Evolutionary conservation across 176 grass and related monocot genomes (phyloP).

Genomic region (Lolium multiflorum): DNA sequence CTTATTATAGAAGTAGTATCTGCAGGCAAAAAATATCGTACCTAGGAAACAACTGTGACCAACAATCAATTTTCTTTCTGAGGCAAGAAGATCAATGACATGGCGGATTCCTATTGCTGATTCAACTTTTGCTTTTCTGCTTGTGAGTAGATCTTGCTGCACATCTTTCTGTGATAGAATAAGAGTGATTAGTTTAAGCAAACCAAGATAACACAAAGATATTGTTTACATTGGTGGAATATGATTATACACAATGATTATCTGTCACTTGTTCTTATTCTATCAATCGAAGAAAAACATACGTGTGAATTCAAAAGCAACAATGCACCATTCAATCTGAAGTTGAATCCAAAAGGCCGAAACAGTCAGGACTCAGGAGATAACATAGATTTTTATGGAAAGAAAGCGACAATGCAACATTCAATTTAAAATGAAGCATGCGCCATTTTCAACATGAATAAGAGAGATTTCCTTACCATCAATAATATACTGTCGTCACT

Average conservation of each 20-base stretch:
- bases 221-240: constrained; percentile 22
- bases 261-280: neutral
- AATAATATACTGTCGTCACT: constrained; percentile 67
- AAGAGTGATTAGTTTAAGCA: constrained; percentile 31
- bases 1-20: constrained; percentile 9
- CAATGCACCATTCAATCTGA: constrained; percentile 5
- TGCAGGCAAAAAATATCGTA: constrained; percentile 38
- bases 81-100: constrained; percentile 94
- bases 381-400: neutral
- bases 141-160: constrained; percentile 68
- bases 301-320: neutral
- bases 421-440: constrained; percentile 1
- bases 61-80: constrained; percentile 82
- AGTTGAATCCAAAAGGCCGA: constrained; percentile 20
- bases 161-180: constrained; percentile 69
- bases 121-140: constrained; percentile 57
- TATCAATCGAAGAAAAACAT: constrained; percentile 9
- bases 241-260: constrained; percentile 28
- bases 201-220: constrained; percentile 29
- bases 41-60: constrained; percentile 96
- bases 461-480: constrained; percentile 58
- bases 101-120: constrained; percentile 86
- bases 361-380: neutral
- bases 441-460: neutral
- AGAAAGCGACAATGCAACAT: neutral